Base-by-base conservation (phyloP, 768 basidiomycete genomes). In the Pisolithus orientalis region DNA sequence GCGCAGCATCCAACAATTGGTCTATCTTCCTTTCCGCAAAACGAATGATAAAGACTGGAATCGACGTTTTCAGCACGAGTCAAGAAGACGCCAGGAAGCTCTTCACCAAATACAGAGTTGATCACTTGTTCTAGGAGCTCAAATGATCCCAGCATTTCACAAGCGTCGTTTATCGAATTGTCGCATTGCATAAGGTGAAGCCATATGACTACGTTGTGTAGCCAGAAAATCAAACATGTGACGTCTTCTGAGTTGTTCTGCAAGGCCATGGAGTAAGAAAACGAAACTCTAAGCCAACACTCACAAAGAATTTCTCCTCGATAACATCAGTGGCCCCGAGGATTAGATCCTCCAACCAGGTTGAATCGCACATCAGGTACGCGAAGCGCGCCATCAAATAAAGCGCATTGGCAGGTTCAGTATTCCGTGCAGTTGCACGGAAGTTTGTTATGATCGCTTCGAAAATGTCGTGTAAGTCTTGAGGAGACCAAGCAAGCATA, bases 331-430 rank as follows among this genome's bases (percentile, higher is more conserved):
- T 88, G 0, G 91, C 91, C 16, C 89, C 89, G 37, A 94, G 82
- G 50, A 98, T 80, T 27, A 99, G 75, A 64, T 96, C 94, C 66
- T 95, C 94, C 25, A 97, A 72, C 90, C 95, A 94, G 1, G 82
- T 83, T 57, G 89, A 83, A 65, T 94, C 92, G 62, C 92, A 93
- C n/a, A 81, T 84, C 28, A 91, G 71, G 57, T 84, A 86, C n/a
- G 96, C 96, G 69, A 95, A 99, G 43, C 94, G 83, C 11, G 92
- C 85, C 48, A 94, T 78, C 71, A 96, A 80, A 68, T 94, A 96
- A 46, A 99, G 71, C 10, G 82, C 83, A 64, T 95, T 97, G 28
- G 95, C 96, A 14, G 96, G 94, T 32, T 93, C 83, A 2, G 86
- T 71, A 67, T 93, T 85, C 47, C 80, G 79, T 44, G 89, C 74